Percentiles rank a stretch among this genome's conserved stretches.
Conservation (phyloP, 345 rosid genomes). For the Hibiscus trionum region DNA sequence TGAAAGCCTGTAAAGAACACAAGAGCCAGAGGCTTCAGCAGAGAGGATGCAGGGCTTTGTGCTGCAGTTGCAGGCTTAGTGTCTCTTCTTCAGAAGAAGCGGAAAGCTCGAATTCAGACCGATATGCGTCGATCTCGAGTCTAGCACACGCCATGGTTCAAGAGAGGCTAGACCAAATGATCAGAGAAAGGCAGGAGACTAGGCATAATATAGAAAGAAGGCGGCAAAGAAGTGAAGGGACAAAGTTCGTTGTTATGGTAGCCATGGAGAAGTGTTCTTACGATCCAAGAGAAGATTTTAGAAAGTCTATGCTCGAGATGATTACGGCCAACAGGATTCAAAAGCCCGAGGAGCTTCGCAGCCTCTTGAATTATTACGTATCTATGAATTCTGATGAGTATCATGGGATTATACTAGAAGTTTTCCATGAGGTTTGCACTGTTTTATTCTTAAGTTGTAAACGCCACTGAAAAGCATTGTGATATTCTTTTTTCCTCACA, state of each 20-base stretch:
- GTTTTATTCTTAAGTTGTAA: constrained; percentile 51
- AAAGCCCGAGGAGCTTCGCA: constrained; percentile 40
- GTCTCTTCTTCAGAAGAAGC: constrained; percentile 61
- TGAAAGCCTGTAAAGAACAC: constrained; percentile 28
- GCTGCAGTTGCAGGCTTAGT: constrained; percentile 72
- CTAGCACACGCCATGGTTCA: constrained; percentile 64
- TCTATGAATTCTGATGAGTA: constrained; percentile 66
- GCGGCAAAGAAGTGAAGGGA: not conserved
- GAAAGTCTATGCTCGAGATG: constrained; percentile 82
- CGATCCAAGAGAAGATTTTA: constrained; percentile 71
- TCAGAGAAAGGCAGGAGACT: constrained; percentile 1
- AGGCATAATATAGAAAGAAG: constrained; percentile 6
- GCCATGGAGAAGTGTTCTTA: constrained; percentile 75
- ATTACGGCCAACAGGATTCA: constrained; percentile 47
- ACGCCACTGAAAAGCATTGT: constrained; percentile 26
- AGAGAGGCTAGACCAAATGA: constrained; percentile 10
- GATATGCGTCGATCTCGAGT: constrained; percentile 54
- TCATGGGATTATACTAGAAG: constrained; percentile 55
- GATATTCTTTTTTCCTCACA: not conserved
- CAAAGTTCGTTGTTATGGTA: constrained; percentile 71
- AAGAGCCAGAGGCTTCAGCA: constrained; percentile 38
- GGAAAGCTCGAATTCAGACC: constrained; percentile 34
- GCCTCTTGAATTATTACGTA: constrained; percentile 71
- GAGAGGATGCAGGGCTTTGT: constrained; percentile 52
- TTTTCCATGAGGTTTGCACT: constrained; percentile 75